A percentile compares a stretch with the other conserved stretches of the same genome.
These are phyloP conservation scores for Cytospora paraplurivora DNA, from an alignment of 2,329 filamentous ascomycete genomes.

Conservation along the genomic window DNA sequence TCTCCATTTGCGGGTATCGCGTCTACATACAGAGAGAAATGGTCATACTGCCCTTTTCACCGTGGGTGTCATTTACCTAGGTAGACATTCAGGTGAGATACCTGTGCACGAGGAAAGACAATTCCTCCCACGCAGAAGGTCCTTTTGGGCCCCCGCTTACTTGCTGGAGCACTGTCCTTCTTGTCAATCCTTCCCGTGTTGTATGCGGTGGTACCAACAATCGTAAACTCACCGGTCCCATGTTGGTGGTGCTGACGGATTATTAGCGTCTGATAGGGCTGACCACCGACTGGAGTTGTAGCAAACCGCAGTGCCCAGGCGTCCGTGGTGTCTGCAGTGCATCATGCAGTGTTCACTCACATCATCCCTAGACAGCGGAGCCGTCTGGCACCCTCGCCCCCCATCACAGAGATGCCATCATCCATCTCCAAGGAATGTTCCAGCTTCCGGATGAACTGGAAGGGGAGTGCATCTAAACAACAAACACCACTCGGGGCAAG, in stretches of 20 bases:
- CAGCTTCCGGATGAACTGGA: constrained; percentile 3
- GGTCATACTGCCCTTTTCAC: not conserved
- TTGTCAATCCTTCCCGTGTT: not conserved
- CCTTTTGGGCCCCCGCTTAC: not conserved
- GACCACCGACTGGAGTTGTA: not conserved
- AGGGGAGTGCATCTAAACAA: constrained; percentile 9
- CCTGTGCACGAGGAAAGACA: not conserved
- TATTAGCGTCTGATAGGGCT: not conserved
- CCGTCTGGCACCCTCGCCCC: not conserved
- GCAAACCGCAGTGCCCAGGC: not conserved
- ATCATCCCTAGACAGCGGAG: not conserved
- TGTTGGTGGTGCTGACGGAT: not conserved
- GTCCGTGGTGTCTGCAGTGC: not conserved
- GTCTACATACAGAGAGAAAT: not conserved
- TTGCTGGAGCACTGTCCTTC: not conserved
- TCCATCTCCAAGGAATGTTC: not conserved
- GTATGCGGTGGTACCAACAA: not conserved
- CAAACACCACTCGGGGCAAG: not conserved
- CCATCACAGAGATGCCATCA: not conserved
- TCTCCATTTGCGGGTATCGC: not conserved
- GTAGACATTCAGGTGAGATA: not conserved
- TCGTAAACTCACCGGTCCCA: not conserved
- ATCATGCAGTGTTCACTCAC: not conserved
- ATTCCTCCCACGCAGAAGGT: not conserved
- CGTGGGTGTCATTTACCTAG: not conserved